phyloP scores from a whole-genome alignment of 352 stramenopile genomes.

The Phytophthora cactorum region DNA sequence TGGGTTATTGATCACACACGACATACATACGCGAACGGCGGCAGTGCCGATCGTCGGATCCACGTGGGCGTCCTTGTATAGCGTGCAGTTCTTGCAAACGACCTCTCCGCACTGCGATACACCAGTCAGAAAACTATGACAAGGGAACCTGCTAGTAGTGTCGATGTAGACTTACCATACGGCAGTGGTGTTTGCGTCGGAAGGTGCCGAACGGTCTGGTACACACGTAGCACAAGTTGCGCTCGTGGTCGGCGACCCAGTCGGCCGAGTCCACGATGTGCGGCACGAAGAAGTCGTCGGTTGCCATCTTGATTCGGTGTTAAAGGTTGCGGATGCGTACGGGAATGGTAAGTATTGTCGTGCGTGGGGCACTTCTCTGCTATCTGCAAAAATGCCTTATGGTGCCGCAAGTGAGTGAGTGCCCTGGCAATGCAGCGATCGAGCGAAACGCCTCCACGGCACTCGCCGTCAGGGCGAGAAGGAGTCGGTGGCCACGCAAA shows the following conservation, averaged over 20 bases:
- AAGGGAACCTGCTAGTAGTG: neutral
- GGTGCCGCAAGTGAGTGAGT: slow-evolving; percentile 4
- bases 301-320: slow-evolving; percentile 24
- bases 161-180: slow-evolving; percentile 53
- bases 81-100: slow-evolving; percentile 82
- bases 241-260: slow-evolving; percentile 80
- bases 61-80: slow-evolving; percentile 69
- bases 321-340: neutral
- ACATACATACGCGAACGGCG: slow-evolving; percentile 82
- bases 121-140: slow-evolving; percentile 11
- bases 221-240: slow-evolving; percentile 77
- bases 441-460: slow-evolving; percentile 21
- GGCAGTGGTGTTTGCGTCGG: slow-evolving; percentile 88
- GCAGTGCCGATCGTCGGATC: slow-evolving; percentile 58
- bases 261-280: slow-evolving; percentile 77
- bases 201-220: slow-evolving; percentile 81
- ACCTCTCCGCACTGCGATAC: slow-evolving; percentile 71
- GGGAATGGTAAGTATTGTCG: neutral
- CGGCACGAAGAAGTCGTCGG: slow-evolving; percentile 68
- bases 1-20: slow-evolving; percentile 69
- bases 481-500: slow-evolving; percentile 28
- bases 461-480: slow-evolving; percentile 21
- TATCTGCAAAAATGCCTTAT: slow-evolving; percentile 22
- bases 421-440: slow-evolving; percentile 17
- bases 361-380: slow-evolving; percentile 8